Conservation (phyloP, 192 early-diverging fungal species). For the Podila minutissima region DNA sequence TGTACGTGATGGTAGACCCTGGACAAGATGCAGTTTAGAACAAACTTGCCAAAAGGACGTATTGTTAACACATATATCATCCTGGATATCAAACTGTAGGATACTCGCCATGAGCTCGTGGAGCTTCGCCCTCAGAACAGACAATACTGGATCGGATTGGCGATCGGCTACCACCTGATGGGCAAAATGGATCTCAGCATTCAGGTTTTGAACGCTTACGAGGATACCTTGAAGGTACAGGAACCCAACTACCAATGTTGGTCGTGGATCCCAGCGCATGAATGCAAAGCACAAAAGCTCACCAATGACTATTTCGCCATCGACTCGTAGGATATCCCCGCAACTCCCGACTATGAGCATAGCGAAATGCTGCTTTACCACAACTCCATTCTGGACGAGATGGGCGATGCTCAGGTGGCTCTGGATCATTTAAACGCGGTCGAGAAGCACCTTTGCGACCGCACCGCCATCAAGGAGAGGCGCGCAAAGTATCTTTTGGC, state of each 20-base stretch:
- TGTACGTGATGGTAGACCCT: slow-evolving; percentile 40
- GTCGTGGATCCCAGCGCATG: background rate
- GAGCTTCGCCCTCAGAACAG: slow-evolving; percentile 74
- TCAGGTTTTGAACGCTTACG: slow-evolving; percentile 74
- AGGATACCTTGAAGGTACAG: slow-evolving; percentile 72
- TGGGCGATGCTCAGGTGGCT: slow-evolving; percentile 78
- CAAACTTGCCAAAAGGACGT: too few species aligned
- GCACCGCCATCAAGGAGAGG: slow-evolving; percentile 77
- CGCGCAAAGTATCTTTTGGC: slow-evolving; percentile 76
- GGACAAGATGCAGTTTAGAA: too few species aligned
- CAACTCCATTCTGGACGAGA: slow-evolving; percentile 86
- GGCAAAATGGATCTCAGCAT: slow-evolving; percentile 80
- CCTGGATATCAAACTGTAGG: slow-evolving; percentile 47
- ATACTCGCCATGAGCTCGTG: slow-evolving; percentile 75
- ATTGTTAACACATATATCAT: too few species aligned
- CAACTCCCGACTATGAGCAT: slow-evolving; percentile 68
- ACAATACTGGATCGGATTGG: slow-evolving; percentile 87
- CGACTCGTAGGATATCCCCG: slow-evolving; percentile 31
- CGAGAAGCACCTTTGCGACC: slow-evolving; percentile 78
- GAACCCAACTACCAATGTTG: slow-evolving; percentile 1
- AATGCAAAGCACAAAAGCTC: background rate
- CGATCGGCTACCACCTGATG: slow-evolving; percentile 84
- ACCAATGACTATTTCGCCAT: background rate
- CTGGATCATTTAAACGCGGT: slow-evolving; percentile 82
- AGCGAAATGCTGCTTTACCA: slow-evolving; percentile 90